Evolutionary conservation across 305 asterid species (phyloP).

Genomic region (Solanum chacoense): DNA sequence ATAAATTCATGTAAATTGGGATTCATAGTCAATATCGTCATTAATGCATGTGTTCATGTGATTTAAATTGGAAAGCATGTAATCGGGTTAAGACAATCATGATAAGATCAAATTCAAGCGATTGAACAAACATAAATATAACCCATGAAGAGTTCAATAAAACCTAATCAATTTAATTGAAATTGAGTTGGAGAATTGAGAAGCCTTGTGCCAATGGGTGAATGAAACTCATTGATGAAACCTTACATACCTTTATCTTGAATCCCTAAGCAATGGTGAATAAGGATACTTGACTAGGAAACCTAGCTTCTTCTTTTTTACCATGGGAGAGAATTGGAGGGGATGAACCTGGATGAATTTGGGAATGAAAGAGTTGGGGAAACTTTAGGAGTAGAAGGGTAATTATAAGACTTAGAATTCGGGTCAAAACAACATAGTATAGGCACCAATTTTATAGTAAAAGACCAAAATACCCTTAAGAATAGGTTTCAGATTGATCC

Average conservation of each 20-base stretch:
- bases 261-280: neutral
- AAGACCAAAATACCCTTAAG: neutral
- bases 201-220: neutral
- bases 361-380: neutral
- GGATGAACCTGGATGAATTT: neutral
- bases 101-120: neutral
- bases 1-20: neutral
- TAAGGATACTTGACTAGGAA: neutral
- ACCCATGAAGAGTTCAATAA: neutral
- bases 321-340: neutral
- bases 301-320: neutral
- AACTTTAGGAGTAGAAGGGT: neutral
- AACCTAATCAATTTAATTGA: neutral
- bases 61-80: neutral
- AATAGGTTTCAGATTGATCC: neutral
- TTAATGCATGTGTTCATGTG: neutral
- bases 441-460: neutral
- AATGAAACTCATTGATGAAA: neutral
- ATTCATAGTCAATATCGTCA: neutral
- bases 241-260: neutral
- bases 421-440: neutral
- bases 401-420: neutral
- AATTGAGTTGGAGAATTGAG: neutral
- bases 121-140: neutral
- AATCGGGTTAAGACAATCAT: neutral